Evolutionary conservation across 2,329 filamentous ascomycete genomes (phyloP).

Genomic region (Clarireedia monteithiana): DNA sequence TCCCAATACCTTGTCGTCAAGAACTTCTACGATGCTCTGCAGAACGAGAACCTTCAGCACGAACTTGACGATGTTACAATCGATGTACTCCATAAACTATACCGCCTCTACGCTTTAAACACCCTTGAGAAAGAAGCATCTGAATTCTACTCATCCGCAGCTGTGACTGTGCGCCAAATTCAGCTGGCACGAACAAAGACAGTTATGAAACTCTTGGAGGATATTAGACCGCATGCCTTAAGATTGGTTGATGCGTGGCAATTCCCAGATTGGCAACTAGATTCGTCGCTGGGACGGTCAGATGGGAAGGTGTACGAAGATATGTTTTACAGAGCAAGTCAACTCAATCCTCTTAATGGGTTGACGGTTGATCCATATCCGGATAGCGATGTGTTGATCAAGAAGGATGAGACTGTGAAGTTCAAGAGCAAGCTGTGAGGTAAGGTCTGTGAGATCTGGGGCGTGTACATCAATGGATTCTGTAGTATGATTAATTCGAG

Average conservation of each 20-base stretch:
- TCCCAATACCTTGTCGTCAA: slow-evolving; percentile 73
- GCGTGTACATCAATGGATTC: background rate
- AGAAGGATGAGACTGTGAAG: slow-evolving; percentile 42
- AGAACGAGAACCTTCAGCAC: slow-evolving; percentile 41
- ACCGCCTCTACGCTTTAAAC: slow-evolving; percentile 56
- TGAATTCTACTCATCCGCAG: slow-evolving; percentile 65
- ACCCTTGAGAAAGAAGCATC: slow-evolving; percentile 61
- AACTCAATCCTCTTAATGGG: slow-evolving; percentile 66
- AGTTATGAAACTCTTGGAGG: slow-evolving; percentile 61
- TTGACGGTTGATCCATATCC: slow-evolving; percentile 68
- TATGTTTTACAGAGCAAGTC: slow-evolving; percentile 63
- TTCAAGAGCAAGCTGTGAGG: slow-evolving; percentile 43
- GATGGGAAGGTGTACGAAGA: slow-evolving; percentile 75
- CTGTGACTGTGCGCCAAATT: slow-evolving; percentile 66
- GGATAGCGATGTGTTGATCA: slow-evolving; percentile 51
- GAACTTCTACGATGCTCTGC: slow-evolving; percentile 67
- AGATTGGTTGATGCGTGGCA: slow-evolving; percentile 66
- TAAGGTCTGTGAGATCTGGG: background rate
- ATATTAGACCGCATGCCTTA: slow-evolving; percentile 67
- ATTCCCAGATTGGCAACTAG: slow-evolving; percentile 72
- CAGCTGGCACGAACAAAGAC: slow-evolving; percentile 57
- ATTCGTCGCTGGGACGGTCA: slow-evolving; percentile 59
- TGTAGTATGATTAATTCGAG: no score
- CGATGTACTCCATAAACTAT: slow-evolving; percentile 54
- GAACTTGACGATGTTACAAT: slow-evolving; percentile 51